Base-by-base conservation (phyloP, 176 grass and related monocot genomes). In the Musa acuminata region DNA sequence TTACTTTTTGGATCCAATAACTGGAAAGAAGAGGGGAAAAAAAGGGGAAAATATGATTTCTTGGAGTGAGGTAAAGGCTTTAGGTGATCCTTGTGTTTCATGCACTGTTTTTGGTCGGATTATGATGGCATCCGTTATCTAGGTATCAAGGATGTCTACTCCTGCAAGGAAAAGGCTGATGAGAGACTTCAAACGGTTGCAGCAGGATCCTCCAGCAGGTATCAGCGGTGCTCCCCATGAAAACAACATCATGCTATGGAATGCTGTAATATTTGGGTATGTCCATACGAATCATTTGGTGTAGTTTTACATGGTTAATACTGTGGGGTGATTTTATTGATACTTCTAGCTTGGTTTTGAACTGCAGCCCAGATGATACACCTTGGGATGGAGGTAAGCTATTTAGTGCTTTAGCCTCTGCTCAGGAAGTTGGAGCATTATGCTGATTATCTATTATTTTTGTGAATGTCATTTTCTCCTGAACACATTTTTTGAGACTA, bases 151-250 rank as follows among this genome's bases (percentile, higher is more conserved):
- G 74, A 96, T 96, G 92, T 89, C 89, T 27, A 96, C 92, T 13
- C 87, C 89, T 29, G 83, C 92, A 8, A 96, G 92, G 84, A 96
- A 96, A 80, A 82, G 92, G 78, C 12, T 96, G 84, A 96, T 92
- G 92, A 91, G 86, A 75, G 92, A 96, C 78, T 96, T 96, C 81
- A 96, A 96, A 86, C 82, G 92, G 48, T 14, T 96, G 82, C 90
- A 91, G 89, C 89, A 92, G 89, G 92, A 96, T 49, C 87, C 92
- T 75, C 89, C 92, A 12, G 92, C 89, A 3, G 87, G 92, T 57
- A 89, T 96, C 67, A 96, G 92, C 72, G 92, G 86, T 21, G 92
- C 92, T 52, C 92, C 92, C 9, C 86, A 89, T 78, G 92, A 96
- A 60, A 89, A 87, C 49, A 96, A 96, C 80, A 96, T 96, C 72